Evolutionary conservation across 345 rosid genomes (phyloP), one percentile per base, ranked within the genome.

Genomic region (Hibiscus mutabilis): DNA sequence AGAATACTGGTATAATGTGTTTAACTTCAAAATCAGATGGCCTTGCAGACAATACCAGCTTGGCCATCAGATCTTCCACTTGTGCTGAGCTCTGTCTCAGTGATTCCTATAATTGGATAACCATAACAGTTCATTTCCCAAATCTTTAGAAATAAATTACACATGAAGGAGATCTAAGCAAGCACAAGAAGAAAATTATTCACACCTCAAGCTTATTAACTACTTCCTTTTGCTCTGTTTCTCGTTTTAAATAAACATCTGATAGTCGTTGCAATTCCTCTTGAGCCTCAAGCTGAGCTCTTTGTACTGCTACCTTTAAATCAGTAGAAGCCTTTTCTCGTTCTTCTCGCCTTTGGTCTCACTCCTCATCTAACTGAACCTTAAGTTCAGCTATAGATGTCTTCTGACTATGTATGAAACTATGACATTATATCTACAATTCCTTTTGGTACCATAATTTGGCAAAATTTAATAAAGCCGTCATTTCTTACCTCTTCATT

Each of bases 131-230:
- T 63, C 60, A 73, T 44, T 42, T 62, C 71, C 55, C 75, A 70
- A 56, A 6, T 37, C 59, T 74, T 52, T 37, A 72, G 3, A 13
- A 69, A 19, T 14, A 61, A 73, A 76, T 29, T 53, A 18, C 6
- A 51, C 67, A 79, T 18, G 22, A 22, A 74, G 51, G 24, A 74
- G 68, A 63, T 51, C 15, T 18, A 73, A 42, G 59, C 52, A 27
- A 24, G 12, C 29, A 66, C 11, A 77, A 72, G 44, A 35, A 55
- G 1, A 66, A 46, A 57, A 68, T n/a, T 5, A 64, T 68, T 68
- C 79, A 69, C 14, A 90, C 99, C 92, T 90, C 92, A 77, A 92
- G 89, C 85, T 87, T 95, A 77, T 82, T 86, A 69, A 95, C 89
- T 70, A 88, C 84, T 84, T 89, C 92, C 75, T 85, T 90, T 74